phyloP scores from a whole-genome alignment of 78 protist species.

The Monocercomonoides exilis region DNA sequence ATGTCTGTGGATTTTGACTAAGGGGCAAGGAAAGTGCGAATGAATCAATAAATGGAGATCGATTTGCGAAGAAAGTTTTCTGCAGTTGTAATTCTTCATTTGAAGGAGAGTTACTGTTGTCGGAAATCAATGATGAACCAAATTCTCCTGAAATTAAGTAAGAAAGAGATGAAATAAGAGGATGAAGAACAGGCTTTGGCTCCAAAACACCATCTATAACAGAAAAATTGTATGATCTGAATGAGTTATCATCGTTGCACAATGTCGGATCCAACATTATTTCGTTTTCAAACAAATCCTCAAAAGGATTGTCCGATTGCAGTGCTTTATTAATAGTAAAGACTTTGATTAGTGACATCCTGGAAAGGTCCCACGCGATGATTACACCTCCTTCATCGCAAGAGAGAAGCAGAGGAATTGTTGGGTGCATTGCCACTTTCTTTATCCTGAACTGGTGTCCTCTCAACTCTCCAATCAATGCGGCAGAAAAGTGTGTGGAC shows the following conservation, averaged over 20 bases:
- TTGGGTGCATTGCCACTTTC: neutral
- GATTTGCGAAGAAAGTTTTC: neutral
- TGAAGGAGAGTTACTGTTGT: neutral
- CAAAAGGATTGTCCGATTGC: no score
- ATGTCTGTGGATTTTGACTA: no score
- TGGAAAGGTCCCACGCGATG: neutral
- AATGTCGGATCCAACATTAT: no score
- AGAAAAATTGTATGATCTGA: neutral
- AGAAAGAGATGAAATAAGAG: no score
- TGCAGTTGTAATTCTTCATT: neutral
- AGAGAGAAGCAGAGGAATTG: neutral
- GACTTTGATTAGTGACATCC: neutral
- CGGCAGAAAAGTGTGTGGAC: neutral
- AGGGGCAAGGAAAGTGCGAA: neutral
- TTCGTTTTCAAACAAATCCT: no score
- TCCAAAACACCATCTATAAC: neutral
- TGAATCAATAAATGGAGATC: neutral
- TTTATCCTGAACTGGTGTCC: neutral
- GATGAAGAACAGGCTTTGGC: neutral
- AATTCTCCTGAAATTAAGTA: neutral
- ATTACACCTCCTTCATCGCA: neutral
- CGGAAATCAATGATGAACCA: neutral
- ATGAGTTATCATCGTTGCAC: neutral
- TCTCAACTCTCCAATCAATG: neutral
- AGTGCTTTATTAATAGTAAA: neutral